Evolutionary conservation across 1,139 yeast species (phyloP).

Genomic region (Komagataea norvegica): DNA sequence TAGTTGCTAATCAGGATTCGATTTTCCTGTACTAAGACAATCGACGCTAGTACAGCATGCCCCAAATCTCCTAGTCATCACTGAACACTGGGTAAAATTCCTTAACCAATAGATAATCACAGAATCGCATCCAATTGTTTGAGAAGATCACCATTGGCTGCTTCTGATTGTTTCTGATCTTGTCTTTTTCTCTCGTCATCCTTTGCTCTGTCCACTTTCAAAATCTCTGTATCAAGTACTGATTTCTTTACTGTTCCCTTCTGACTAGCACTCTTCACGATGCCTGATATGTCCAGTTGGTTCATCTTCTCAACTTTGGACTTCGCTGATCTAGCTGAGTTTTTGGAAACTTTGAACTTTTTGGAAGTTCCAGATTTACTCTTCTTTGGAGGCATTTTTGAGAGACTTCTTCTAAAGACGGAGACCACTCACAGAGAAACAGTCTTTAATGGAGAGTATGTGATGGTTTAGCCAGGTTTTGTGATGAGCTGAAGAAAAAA

Average conservation of each 20-base stretch:
- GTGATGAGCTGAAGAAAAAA: not conserved
- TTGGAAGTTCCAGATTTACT: not conserved
- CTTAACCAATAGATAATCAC: no score
- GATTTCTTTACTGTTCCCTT: conserved; percentile 27
- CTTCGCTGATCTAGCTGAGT: conserved; percentile 18
- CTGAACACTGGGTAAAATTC: no score
- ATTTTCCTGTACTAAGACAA: no score
- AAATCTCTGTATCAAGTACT: conserved; percentile 28
- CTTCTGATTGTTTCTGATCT: conserved; percentile 35
- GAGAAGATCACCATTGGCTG: conserved; percentile 47
- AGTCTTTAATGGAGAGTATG: no score
- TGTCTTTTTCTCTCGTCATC: conserved; percentile 43
- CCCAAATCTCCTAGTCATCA: no score
- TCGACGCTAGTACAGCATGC: no score
- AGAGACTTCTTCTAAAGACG: no score
- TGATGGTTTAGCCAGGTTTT: no score
- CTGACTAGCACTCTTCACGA: conserved; percentile 26
- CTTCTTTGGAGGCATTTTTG: conserved; percentile 11
- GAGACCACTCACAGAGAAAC: no score
- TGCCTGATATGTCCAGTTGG: conserved; percentile 34
- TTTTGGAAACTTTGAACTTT: conserved; percentile 17
- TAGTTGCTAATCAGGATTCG: no score
- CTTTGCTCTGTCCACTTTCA: conserved; percentile 34
- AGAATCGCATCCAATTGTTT: conserved; percentile 47
- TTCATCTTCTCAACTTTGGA: conserved; percentile 40